These are phyloP conservation scores for Fusarium avenaceum DNA, from an alignment of 2,329 filamentous ascomycete genomes.

Conservation along the genomic window DNA sequence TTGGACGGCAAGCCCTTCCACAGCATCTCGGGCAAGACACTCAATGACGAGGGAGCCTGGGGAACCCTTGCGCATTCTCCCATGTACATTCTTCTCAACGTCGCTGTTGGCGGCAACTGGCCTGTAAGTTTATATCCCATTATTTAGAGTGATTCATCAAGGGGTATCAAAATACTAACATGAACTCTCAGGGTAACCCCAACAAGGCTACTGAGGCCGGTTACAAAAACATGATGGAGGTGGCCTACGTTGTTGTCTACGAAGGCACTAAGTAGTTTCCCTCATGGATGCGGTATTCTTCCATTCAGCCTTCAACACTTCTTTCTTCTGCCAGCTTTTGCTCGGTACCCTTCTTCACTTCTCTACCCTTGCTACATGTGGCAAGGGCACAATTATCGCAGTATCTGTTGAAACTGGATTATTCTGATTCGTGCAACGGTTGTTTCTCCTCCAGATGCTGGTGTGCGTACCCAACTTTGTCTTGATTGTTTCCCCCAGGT, in stretches of 20 bases:
- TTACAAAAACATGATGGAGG: constrained; percentile 59
- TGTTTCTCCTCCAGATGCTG: constrained; percentile 8
- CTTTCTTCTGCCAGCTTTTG: constrained; percentile 1
- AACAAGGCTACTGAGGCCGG: constrained; percentile 53
- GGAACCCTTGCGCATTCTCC: constrained; percentile 58
- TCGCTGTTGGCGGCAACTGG: constrained; percentile 63
- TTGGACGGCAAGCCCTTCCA: constrained; percentile 61
- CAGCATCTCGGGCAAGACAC: constrained; percentile 58
- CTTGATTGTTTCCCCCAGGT: constrained; percentile 18
- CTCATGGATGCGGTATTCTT: not conserved
- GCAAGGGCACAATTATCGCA: not conserved
- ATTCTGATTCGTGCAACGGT: not conserved
- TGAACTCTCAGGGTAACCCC: constrained; percentile 50
- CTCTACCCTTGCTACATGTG: not conserved
- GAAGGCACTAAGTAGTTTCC: constrained; percentile 39
- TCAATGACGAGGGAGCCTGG: constrained; percentile 60
- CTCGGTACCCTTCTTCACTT: constrained; percentile 12
- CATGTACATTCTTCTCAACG: constrained; percentile 62
- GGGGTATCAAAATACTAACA: constrained; percentile 15
- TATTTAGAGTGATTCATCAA: not conserved
- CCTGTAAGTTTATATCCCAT: constrained; percentile 49
- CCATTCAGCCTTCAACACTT: constrained; percentile 2
- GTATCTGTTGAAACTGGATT: constrained; percentile 8
- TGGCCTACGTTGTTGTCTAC: constrained; percentile 58
- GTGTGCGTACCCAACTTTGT: constrained; percentile 8